Evolutionary conservation across 345 rosid genomes (phyloP).

Genomic region (Rhodomyrtus tomentosa): DNA sequence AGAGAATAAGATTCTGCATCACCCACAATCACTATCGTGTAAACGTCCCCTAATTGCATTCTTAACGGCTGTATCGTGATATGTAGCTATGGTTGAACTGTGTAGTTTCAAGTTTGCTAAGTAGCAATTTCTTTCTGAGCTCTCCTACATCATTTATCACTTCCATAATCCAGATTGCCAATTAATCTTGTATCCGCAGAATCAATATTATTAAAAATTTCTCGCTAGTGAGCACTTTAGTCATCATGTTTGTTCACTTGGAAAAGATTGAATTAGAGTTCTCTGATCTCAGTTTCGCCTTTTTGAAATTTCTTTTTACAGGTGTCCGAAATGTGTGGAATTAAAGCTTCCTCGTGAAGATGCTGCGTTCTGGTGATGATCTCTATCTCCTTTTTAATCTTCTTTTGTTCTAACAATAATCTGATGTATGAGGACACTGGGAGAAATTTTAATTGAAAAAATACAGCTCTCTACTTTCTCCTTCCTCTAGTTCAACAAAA

Average conservation of each 20-base stretch:
- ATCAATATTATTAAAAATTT: neutral
- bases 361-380: constrained; percentile 73
- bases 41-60: neutral
- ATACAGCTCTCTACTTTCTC: neutral
- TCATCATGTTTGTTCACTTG: neutral
- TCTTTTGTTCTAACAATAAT: neutral
- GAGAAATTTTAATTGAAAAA: neutral
- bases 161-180: neutral
- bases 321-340: constrained; percentile 90
- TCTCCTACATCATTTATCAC: neutral
- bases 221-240: neutral
- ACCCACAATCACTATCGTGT: neutral
- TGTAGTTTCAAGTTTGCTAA: neutral
- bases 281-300: neutral
- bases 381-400: neutral
- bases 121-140: neutral
- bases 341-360: constrained; percentile 93
- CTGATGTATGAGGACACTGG: neutral
- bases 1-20: neutral
- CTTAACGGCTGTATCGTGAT: neutral
- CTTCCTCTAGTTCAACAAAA: neutral
- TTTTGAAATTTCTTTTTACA: constrained; percentile 7
- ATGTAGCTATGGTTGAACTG: neutral
- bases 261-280: neutral
- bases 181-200: neutral